phyloP scores from a whole-genome alignment of 805 yeast species.

The Priceomyces carsonii region DNA sequence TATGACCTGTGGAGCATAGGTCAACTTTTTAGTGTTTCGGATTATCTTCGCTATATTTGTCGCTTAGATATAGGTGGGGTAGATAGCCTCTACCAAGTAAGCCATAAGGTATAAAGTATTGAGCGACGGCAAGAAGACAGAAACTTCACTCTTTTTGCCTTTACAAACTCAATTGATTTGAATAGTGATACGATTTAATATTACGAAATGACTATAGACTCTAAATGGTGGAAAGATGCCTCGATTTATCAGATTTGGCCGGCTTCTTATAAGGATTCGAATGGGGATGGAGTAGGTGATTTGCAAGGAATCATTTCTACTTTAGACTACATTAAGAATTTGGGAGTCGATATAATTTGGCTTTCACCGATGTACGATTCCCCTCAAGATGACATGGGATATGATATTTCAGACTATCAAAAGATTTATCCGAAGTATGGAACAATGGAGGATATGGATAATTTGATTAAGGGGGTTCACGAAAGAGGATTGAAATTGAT shows the following conservation, averaged over 20 bases:
- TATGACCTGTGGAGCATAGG: too few species aligned
- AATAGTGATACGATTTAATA: too few species aligned
- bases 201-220: constrained; percentile 20
- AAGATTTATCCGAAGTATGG: constrained; percentile 54
- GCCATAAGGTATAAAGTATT: too few species aligned
- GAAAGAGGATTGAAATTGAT: constrained; percentile 52
- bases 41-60: too few species aligned
- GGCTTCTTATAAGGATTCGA: constrained; percentile 58
- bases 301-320: constrained; percentile 53
- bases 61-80: too few species aligned
- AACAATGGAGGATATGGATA: constrained; percentile 52
- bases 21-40: too few species aligned
- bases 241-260: constrained; percentile 65
- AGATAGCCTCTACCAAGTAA: too few species aligned
- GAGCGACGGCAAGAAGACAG: too few species aligned
- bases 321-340: constrained; percentile 50
- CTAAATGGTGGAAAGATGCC: constrained; percentile 58
- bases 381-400: constrained; percentile 65
- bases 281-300: constrained; percentile 62
- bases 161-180: too few species aligned
- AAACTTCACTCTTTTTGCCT: too few species aligned
- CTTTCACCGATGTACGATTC: constrained; percentile 58
- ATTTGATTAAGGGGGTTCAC: constrained; percentile 48
- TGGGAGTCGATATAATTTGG: constrained; percentile 58
- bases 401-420: constrained; percentile 58